A percentile compares a stretch with the other conserved stretches of the same genome.
Conservation (phyloP, 345 rosid genomes). For the Microthlaspi erraticum region DNA sequence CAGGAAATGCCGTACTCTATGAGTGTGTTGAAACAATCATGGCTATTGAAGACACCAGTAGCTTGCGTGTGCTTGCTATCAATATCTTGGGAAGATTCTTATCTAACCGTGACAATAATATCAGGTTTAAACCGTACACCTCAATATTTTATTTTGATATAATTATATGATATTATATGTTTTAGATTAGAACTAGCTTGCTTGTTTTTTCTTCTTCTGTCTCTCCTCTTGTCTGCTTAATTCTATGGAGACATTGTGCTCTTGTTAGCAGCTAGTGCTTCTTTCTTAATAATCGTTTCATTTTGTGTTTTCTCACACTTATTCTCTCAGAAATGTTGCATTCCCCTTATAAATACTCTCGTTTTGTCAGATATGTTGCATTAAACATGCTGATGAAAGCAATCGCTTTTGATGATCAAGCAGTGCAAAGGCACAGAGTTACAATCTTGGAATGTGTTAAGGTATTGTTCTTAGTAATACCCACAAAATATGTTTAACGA, state of each 20-base stretch:
- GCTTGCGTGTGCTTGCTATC: conserved; percentile 98
- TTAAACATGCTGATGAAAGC: conserved; percentile 98
- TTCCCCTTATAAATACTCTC: conserved; percentile 36
- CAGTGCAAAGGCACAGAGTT: conserved; percentile 95
- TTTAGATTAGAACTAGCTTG: conserved; percentile 15
- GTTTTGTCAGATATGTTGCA: conserved; percentile 82
- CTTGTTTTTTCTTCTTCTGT: conserved; percentile 10
- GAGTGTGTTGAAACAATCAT: conserved; percentile 97
- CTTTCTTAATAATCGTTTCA: conserved; percentile 21
- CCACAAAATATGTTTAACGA: conserved; percentile 1
- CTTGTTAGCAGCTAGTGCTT: conserved; percentile 13
- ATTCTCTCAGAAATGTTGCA: conserved; percentile 67
- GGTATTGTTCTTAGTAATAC: conserved; percentile 54
- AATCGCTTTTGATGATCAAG: conserved; percentile 84
- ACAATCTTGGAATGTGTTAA: conserved; percentile 98
- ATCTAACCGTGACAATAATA: conserved; percentile 99
- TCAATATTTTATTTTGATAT: conserved; percentile 15
- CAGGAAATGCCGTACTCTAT: conserved; percentile 98
- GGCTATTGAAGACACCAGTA: conserved; percentile 97
- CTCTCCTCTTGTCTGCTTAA: conserved; percentile 16
- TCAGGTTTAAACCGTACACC: conserved; percentile 61
- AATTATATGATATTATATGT: background rate
- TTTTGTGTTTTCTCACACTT: conserved; percentile 22
- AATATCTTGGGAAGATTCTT: conserved; percentile 97
- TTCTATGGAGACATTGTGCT: conserved; percentile 10